Evolutionary conservation across 352 stramenopile genomes (phyloP).

Genomic region (Globisporangium cystogenes): DNA sequence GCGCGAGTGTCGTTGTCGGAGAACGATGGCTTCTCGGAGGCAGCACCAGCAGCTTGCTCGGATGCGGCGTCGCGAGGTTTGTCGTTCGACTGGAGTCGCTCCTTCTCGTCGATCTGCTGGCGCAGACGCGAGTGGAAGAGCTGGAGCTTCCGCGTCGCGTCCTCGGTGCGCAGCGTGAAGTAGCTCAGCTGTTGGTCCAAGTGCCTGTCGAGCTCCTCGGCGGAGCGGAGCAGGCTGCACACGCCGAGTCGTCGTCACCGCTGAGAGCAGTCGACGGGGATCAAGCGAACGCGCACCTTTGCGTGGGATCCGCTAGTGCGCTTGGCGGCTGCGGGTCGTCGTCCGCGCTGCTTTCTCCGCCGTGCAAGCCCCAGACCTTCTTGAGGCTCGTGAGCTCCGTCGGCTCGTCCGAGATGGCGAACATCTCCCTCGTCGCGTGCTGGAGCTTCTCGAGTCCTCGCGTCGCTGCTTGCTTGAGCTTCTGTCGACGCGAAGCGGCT

Average conservation of each 20-base stretch:
- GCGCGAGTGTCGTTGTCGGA: background rate
- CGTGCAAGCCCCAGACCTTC: conserved; percentile 43
- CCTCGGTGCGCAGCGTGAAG: conserved; percentile 24
- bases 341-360: background rate
- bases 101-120: conserved; percentile 24
- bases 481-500: conserved; percentile 16
- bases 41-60: background rate
- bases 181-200: conserved; percentile 37
- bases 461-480: conserved; percentile 30
- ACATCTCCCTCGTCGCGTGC: conserved; percentile 22
- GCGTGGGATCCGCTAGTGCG: background rate
- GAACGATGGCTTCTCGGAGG: background rate
- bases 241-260: no score
- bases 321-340: background rate
- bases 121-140: conserved; percentile 28
- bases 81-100: background rate
- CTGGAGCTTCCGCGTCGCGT: conserved; percentile 28
- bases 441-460: conserved; percentile 39
- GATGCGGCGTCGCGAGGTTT: background rate
- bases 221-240: conserved; percentile 26
- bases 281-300: background rate
- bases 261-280: no score
- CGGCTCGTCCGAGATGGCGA: conserved; percentile 29
- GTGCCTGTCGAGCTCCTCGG: conserved; percentile 36
- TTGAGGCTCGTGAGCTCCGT: conserved; percentile 43